Base-by-base conservation (phyloP, 2,329 filamentous ascomycete species). In the Diplodia intermedia region DNA sequence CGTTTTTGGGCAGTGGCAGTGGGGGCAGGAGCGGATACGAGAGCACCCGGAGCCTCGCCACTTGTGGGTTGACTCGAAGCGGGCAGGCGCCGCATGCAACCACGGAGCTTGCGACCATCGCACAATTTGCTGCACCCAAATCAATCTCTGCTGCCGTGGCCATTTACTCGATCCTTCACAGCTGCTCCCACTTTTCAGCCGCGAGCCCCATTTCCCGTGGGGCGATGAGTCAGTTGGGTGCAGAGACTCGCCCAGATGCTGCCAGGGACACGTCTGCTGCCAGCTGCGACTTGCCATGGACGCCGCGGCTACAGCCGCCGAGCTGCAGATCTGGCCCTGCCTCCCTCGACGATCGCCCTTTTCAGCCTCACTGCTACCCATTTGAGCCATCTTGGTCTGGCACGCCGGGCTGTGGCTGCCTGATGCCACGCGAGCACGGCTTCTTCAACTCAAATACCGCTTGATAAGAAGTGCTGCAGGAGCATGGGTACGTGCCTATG, bases 401-500 rank as follows among this genome's bases (percentile, higher is more conserved):
- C 40, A 18, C 43, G 3, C 47, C 43, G 60, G 47, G 3, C 26
- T 52, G 60, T 63, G 60, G 60, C 60, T 63, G 60, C 60, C 60
- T 63, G 60, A 36, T 36, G 43, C 43, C 40, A 49, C 47, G 43
- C 23, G 12, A 18, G 26, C 56, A 49, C 56, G 38, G 14, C 40
- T 63, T 63, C 60, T 63, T 63, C 60, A 63, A 52, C 43, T 33
- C 40, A 33, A 61, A 61, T 11, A 49, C 3, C 31, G 12, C 40
- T 38, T 12, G 47, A 63, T 50, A 47, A 38, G 60, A 29, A 20
- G 43, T 47, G 40, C 40, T 47, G 40, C 40, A 47, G 9, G 36
- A 11, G 36, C 36, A 38, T 12, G 36, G 11, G 36, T 38, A 38
- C 36, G 11, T 4, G 8, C 36, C 11, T 12, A 11, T 38, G 36